Evolutionary conservation across 2,329 filamentous ascomycete species (phyloP).

Genomic region (Tolypocladium tropicale): DNA sequence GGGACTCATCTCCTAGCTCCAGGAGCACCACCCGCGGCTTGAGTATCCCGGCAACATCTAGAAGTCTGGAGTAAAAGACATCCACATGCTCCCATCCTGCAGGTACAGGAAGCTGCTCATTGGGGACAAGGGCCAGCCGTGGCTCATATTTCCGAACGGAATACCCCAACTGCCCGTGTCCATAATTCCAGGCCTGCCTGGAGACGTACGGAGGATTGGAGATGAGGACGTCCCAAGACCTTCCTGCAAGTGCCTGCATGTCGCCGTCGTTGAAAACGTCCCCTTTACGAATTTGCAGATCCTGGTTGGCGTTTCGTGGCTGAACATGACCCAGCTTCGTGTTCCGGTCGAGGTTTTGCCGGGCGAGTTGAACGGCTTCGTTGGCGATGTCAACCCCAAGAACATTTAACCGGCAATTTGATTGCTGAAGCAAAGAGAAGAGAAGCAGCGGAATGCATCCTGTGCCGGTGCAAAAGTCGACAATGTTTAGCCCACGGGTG

Average conservation of each 20-base stretch:
- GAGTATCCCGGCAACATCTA: constrained; percentile 41
- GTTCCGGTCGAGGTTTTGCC: constrained; percentile 51
- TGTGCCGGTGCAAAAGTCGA: constrained; percentile 85
- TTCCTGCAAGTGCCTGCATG: constrained; percentile 14
- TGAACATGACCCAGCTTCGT: constrained; percentile 13
- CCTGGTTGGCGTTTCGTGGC: constrained; percentile 8
- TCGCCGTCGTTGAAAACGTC: constrained; percentile 38
- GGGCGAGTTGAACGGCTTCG: constrained; percentile 54
- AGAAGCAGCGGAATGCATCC: constrained; percentile 82
- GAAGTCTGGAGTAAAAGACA: constrained; percentile 57
- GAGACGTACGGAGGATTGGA: constrained; percentile 93
- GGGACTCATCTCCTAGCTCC: constrained; percentile 60
- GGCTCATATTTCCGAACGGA: constrained; percentile 81
- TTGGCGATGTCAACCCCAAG: constrained; percentile 65
- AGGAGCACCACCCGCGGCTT: constrained; percentile 49
- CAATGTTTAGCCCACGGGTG: constrained; percentile 40
- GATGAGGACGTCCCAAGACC: constrained; percentile 55
- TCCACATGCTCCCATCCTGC: constrained; percentile 29
- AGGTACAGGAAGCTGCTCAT: constrained; percentile 16
- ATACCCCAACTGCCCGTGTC: constrained; percentile 40
- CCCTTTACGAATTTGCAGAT: constrained; percentile 33
- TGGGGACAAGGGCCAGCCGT: constrained; percentile 61
- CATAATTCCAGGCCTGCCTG: constrained; percentile 27
- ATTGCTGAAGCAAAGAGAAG: constrained; percentile 45
- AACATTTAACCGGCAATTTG: constrained; percentile 35